These are phyloP conservation scores for Phytophthora tentaculata DNA, from an alignment of 352 stramenopile species.

Conservation along the genomic window DNA sequence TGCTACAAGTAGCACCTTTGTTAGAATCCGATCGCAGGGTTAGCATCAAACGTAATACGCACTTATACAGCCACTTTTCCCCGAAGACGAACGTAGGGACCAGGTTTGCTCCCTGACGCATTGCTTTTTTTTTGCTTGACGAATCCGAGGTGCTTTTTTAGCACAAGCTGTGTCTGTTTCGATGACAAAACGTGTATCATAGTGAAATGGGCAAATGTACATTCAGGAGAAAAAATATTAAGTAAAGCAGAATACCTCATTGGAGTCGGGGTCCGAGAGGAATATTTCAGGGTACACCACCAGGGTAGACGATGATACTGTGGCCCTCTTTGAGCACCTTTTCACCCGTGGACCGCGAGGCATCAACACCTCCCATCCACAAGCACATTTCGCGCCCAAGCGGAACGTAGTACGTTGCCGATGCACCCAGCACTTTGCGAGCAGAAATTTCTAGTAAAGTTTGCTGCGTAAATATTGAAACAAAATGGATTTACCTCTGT, in stretches of 20 bases:
- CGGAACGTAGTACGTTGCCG: conserved; percentile 68
- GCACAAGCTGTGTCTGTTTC: conserved; percentile 34
- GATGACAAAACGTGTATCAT: not conserved
- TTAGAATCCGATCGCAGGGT: not conserved
- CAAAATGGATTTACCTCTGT: too few species aligned
- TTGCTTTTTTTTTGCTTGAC: conserved; percentile 49
- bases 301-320: conserved; percentile 50
- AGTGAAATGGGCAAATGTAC: too few species aligned
- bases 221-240: too few species aligned
- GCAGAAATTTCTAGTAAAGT: too few species aligned
- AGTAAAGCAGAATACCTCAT: conserved; percentile 12
- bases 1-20: conserved; percentile 13
- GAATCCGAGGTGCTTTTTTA: conserved; percentile 49
- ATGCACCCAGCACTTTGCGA: conserved; percentile 64
- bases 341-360: conserved; percentile 31
- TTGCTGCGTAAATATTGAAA: too few species aligned
- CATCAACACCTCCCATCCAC: conserved; percentile 49
- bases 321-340: conserved; percentile 40
- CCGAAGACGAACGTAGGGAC: conserved; percentile 52
- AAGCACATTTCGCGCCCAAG: conserved; percentile 63
- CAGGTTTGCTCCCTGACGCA: conserved; percentile 43
- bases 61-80: conserved; percentile 59
- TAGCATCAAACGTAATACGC: not conserved
- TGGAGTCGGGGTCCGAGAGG: conserved; percentile 43
- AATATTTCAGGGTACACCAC: conserved; percentile 51